Evolutionary conservation across 2,329 filamentous ascomycete genomes (phyloP).

Genomic region (Emergomyces orientalis): DNA sequence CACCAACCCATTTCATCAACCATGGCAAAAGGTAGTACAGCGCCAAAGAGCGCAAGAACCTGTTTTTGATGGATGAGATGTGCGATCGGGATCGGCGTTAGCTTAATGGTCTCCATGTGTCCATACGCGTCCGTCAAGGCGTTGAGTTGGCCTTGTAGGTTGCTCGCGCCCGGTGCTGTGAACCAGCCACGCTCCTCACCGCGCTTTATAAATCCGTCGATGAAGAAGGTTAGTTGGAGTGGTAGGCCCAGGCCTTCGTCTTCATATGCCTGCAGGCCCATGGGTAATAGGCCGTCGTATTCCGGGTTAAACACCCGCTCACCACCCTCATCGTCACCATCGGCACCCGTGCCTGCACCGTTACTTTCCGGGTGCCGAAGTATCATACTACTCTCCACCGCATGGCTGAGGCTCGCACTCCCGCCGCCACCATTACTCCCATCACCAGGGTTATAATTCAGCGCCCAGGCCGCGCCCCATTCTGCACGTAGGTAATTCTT

Average conservation of each 20-base stretch:
- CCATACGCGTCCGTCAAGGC: slow-evolving; percentile 50
- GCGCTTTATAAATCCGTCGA: slow-evolving; percentile 52
- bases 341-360: not conserved
- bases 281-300: slow-evolving; percentile 44
- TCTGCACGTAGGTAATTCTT: slow-evolving; percentile 57
- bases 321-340: slow-evolving; percentile 17
- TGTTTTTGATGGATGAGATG: slow-evolving; percentile 58
- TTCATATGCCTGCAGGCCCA: slow-evolving; percentile 45
- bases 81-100: slow-evolving; percentile 56
- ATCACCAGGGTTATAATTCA: not conserved
- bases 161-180: slow-evolving; percentile 48
- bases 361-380: not conserved
- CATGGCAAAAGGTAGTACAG: slow-evolving; percentile 54
- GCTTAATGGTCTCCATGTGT: slow-evolving; percentile 55
- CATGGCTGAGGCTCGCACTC: not conserved
- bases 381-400: not conserved
- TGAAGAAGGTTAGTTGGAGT: slow-evolving; percentile 50
- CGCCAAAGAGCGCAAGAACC: slow-evolving; percentile 52
- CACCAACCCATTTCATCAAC: slow-evolving; percentile 56
- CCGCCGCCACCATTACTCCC: not conserved
- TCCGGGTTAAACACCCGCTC: slow-evolving; percentile 34
- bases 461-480: slow-evolving; percentile 42
- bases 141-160: slow-evolving; percentile 51
- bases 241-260: slow-evolving; percentile 51
- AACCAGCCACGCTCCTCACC: slow-evolving; percentile 50